phyloP scores from a whole-genome alignment of 2,329 filamentous ascomycete genomes.

The Fusarium sulawesiense region DNA sequence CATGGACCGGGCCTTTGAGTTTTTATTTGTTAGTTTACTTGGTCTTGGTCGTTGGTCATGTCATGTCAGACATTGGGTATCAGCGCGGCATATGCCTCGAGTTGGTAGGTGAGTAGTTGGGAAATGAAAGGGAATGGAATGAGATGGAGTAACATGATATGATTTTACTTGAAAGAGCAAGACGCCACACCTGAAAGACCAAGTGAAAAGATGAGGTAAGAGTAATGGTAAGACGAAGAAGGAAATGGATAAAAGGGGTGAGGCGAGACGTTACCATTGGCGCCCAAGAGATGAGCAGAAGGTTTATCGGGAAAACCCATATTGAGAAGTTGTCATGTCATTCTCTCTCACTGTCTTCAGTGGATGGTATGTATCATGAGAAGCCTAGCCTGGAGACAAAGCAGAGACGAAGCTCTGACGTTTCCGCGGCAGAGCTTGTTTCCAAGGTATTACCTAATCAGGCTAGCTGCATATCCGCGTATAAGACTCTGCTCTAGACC shows the following conservation, averaged over 20 bases:
- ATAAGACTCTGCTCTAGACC: neutral
- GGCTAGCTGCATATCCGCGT: constrained; percentile 14
- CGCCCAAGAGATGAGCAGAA: constrained; percentile 67
- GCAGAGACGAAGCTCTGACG: constrained; percentile 24
- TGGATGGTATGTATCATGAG: neutral
- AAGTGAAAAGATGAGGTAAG: constrained; percentile 7
- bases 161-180: neutral
- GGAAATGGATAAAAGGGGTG: neutral
- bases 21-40: constrained; percentile 11
- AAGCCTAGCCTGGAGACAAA: neutral
- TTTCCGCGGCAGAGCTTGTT: constrained; percentile 27
- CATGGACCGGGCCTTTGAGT: constrained; percentile 73
- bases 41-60: neutral
- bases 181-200: constrained; percentile 29
- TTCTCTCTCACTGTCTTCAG: constrained; percentile 22
- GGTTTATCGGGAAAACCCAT: constrained; percentile 63
- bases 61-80: constrained; percentile 14
- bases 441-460: constrained; percentile 30
- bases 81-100: constrained; percentile 26
- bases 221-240: neutral
- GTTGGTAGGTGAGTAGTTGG: constrained; percentile 14
- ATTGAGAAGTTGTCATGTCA: constrained; percentile 30
- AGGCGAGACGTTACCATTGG: constrained; percentile 61
- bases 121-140: neutral
- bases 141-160: neutral